These are phyloP conservation scores for Graphilbum sp. DNA, from an alignment of 2,329 filamentous ascomycete genomes.

Conservation along the genomic window DNA sequence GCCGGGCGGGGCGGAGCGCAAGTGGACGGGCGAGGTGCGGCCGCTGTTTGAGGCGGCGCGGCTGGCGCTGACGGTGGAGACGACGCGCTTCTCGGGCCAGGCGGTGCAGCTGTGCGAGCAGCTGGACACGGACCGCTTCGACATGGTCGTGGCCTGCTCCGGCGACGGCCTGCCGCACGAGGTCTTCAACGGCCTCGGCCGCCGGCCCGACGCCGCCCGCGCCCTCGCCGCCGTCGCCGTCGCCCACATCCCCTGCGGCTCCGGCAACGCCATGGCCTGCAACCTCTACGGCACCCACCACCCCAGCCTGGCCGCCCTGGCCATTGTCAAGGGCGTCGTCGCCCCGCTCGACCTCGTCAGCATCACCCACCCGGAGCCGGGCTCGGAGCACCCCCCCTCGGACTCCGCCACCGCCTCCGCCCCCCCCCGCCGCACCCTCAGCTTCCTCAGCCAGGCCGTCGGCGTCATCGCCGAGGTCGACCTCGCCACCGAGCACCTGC, in stretches of 20 bases:
- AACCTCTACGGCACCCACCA: conserved; percentile 73
- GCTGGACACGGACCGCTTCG: conserved; percentile 63
- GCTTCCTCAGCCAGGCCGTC: conserved; percentile 79
- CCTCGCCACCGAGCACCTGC: conserved; percentile 73
- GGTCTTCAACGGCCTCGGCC: conserved; percentile 82
- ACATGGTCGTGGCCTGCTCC: conserved; percentile 77
- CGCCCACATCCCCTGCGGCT: conserved; percentile 78
- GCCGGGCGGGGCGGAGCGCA: conserved; percentile 55
- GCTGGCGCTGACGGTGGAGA: conserved; percentile 58
- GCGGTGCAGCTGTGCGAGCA: conserved; percentile 60
- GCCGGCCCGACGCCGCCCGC: conserved; percentile 54
- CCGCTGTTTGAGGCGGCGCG: conserved; percentile 71
- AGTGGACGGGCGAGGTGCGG: conserved; percentile 59
- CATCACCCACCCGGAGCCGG: conserved; percentile 53
- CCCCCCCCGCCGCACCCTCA: conserved; percentile 47
- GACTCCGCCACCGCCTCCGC: not conserved
- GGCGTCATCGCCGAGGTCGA: conserved; percentile 86
- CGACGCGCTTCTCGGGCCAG: conserved; percentile 58
- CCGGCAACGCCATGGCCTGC: conserved; percentile 83
- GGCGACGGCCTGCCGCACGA: conserved; percentile 87
- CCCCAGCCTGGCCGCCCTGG: conserved; percentile 60
- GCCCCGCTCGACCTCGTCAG: conserved; percentile 76
- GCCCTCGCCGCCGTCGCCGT: conserved; percentile 68
- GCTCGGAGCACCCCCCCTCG: too few species aligned
- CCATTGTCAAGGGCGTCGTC: conserved; percentile 73